Evolutionary conservation across 208 protist genomes (phyloP).

Genomic region (Endotrypanum monterogeii): DNA sequence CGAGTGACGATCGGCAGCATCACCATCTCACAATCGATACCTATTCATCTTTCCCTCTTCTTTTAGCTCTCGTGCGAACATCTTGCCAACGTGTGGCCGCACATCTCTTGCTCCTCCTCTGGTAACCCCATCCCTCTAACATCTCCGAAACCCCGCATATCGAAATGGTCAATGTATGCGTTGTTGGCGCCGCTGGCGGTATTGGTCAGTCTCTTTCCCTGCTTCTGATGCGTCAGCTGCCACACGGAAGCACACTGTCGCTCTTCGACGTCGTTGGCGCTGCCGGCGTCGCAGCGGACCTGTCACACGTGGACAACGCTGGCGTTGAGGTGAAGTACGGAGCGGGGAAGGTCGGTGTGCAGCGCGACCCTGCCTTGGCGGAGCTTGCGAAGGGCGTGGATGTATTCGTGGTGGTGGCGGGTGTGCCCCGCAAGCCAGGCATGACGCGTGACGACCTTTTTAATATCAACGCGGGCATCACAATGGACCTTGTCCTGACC

Average conservation of each 20-base stretch:
- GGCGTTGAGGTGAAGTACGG: constrained; percentile 81
- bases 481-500: constrained; percentile 87
- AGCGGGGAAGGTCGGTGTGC: constrained; percentile 67
- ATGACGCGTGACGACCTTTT: constrained; percentile 98
- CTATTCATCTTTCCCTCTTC: too few relatives aligned
- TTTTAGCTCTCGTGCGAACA: too few relatives aligned
- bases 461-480: constrained; percentile 95
- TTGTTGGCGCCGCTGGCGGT: constrained; percentile 87
- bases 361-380: constrained; percentile 64
- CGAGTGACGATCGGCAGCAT: too few relatives aligned
- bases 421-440: constrained; percentile 96
- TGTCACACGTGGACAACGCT: constrained; percentile 90
- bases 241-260: constrained; percentile 83
- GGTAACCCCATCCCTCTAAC: background rate
- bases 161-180: constrained; percentile 86
- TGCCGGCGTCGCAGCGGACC: constrained; percentile 94
- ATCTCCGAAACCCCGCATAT: background rate
- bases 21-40: too few relatives aligned
- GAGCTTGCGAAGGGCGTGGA: constrained; percentile 81
- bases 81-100: too few relatives aligned
- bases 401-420: constrained; percentile 94
- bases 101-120: constrained; percentile 1
- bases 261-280: constrained; percentile 92
- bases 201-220: constrained; percentile 91
- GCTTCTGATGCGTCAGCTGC: constrained; percentile 74